Percentiles rank a stretch among this genome's conserved stretches.
Evolutionary conservation across 345 rosid genomes (phyloP).

Genomic region (Hibiscus mutabilis): DNA sequence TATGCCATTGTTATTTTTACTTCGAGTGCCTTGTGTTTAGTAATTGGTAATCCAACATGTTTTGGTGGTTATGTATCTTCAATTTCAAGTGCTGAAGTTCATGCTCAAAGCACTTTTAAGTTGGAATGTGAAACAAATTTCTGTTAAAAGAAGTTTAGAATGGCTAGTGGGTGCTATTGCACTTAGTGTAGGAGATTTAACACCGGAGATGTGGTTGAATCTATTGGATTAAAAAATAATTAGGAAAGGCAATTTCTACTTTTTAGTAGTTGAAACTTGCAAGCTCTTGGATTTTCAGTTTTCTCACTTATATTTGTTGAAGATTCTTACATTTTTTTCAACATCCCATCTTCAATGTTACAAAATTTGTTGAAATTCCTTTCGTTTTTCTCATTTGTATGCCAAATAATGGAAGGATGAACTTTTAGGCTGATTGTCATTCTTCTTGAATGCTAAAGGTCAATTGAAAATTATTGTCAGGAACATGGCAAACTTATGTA

Average conservation of each 20-base stretch:
- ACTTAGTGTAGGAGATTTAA: not conserved
- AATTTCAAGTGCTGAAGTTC: not conserved
- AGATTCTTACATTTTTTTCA: not conserved
- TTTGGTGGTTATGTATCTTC: not conserved
- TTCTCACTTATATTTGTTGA: not conserved
- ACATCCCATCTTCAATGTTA: not conserved
- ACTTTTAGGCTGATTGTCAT: not conserved
- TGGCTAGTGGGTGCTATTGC: not conserved
- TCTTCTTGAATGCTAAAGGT: not conserved
- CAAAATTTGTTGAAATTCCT: constrained; percentile 3
- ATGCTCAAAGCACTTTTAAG: not conserved
- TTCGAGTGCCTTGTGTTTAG: not conserved
- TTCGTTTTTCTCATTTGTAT: not conserved
- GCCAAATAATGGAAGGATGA: not conserved
- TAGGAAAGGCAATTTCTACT: not conserved
- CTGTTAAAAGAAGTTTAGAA: not conserved
- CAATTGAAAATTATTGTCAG: constrained; percentile 17
- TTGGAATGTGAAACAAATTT: not conserved
- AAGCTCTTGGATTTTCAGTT: not conserved
- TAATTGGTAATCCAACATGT: not conserved
- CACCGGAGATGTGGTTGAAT: not conserved
- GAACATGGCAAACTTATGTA: constrained; percentile 79
- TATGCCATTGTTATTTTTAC: not conserved
- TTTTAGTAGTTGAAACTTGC: not conserved
- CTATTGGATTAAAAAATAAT: not conserved